phyloP scores from a whole-genome alignment of 768 basidiomycete species.

The Agrocybe pediades region DNA sequence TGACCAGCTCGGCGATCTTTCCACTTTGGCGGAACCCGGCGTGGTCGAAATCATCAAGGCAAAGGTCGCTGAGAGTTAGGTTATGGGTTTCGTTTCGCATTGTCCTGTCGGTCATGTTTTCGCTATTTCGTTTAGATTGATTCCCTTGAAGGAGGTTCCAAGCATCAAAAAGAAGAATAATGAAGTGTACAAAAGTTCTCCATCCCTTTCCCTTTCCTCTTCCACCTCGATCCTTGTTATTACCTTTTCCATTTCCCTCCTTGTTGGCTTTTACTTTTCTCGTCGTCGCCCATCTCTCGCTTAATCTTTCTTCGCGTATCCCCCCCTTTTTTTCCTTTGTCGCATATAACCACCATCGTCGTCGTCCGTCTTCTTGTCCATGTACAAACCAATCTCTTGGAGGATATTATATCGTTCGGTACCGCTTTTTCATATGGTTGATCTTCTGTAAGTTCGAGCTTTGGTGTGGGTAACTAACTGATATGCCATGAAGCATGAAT shows the following conservation, averaged over 20 bases:
- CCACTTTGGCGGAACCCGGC: slow-evolving; percentile 87
- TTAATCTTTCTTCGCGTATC: neutral
- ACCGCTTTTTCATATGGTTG: neutral
- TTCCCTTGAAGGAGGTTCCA: neutral
- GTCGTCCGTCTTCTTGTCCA: neutral
- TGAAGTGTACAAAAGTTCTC: neutral
- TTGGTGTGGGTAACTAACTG: too few relatives aligned
- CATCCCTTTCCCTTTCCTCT: neutral
- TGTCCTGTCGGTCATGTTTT: neutral
- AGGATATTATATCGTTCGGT: neutral
- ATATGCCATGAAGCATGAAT: too few relatives aligned
- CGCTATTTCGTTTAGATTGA: neutral
- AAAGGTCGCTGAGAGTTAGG: slow-evolving; percentile 57
- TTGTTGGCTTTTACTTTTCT: neutral
- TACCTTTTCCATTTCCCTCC: neutral
- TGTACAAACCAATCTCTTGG: too few relatives aligned
- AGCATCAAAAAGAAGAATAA: neutral
- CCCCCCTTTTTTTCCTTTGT: neutral
- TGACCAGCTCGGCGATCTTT: slow-evolving; percentile 94
- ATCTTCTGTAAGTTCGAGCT: too few relatives aligned
- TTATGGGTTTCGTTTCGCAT: neutral
- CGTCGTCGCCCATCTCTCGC: neutral
- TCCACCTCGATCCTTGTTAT: neutral
- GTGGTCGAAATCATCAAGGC: slow-evolving; percentile 85
- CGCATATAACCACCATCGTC: neutral